Evolutionary conservation across 148 eudicot genomes (phyloP), one percentile per base, ranked within the genome.

Genomic region (Dysphania ambrosioides): DNA sequence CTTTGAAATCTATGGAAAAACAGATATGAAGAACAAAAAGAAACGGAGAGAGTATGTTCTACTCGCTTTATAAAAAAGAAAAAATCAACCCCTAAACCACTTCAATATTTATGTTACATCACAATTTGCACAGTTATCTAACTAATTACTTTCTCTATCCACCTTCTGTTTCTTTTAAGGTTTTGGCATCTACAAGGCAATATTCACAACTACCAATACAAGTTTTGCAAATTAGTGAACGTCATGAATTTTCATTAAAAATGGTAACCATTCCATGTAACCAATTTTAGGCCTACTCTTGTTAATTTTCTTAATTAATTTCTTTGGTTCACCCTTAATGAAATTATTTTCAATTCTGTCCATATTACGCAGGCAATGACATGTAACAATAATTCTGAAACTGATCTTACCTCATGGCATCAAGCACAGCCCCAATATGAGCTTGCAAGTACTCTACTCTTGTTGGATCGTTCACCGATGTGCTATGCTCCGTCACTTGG

Each of bases 361-460:
- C n/a, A n/a, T n/a, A n/a, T n/a, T n/a, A n/a, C n/a, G n/a, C n/a
- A n/a, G n/a, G n/a, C n/a, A n/a, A n/a, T n/a, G n/a, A n/a, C n/a
- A n/a, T n/a, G n/a, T n/a, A n/a, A n/a, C n/a, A 8, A 36, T 36
- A 53, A 53, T 19, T 53, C 57, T 53, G 4, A 0, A 4, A 53
- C 19, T 57, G 61, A 57, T 57, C 62, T 56, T 86, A 84, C 87
- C 87, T 84, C 36, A 84, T 21, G 24, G 89, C 87, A 75, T 86
- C 82, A 47, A 85, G 90, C 75, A 83, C 5, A 38, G 67, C 68
- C 29, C 86, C 86, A 34, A 85, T 83, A 78, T 64, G 85, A 60
- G 72, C 78, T 26, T 81, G 82, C 51, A 82, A 15, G 70, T 81
- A 87, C 41, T 85, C 81, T 57, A 87, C 88, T 65, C 90, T 76